Evolutionary conservation across 2,329 filamentous ascomycete genomes (phyloP).

Genomic region (Arthrobotrys sphaeroides): DNA sequence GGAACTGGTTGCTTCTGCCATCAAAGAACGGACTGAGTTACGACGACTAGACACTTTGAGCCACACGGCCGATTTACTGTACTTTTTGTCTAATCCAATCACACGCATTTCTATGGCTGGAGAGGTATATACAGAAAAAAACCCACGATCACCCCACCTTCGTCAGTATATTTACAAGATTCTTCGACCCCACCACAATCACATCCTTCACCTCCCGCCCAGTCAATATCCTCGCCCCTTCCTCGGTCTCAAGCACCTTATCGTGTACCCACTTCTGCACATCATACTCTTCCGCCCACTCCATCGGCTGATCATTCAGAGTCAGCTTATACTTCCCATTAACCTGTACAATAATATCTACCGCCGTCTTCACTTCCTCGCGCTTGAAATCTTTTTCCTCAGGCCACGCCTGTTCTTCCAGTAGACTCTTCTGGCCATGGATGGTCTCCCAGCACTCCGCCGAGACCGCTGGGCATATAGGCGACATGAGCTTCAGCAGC

Average conservation of each 20-base stretch:
- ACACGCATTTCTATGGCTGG: too few relatives aligned
- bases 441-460: slow-evolving; percentile 81
- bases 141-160: slow-evolving; percentile 61
- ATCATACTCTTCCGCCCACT: slow-evolving; percentile 62
- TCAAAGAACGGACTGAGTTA: slow-evolving; percentile 1
- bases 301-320: slow-evolving; percentile 67
- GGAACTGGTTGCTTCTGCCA: slow-evolving; percentile 22
- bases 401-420: slow-evolving; percentile 68
- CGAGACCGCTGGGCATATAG: slow-evolving; percentile 80
- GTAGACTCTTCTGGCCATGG: slow-evolving; percentile 61
- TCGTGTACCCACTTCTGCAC: slow-evolving; percentile 71
- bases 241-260: slow-evolving; percentile 70
- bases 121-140: slow-evolving; percentile 33
- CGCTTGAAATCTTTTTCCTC: slow-evolving; percentile 65
- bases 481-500: slow-evolving; percentile 77
- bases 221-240: slow-evolving; percentile 68
- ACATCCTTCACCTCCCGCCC: slow-evolving; percentile 70
- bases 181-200: slow-evolving; percentile 73
- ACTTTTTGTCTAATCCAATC: too few relatives aligned
- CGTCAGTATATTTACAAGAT: slow-evolving; percentile 77
- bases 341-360: slow-evolving; percentile 74
- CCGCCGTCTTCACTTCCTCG: slow-evolving; percentile 61
- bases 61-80: neutral
- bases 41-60: neutral
- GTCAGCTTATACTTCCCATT: slow-evolving; percentile 80